These are phyloP conservation scores for Cucurbitaria berberidis DNA, from an alignment of 2,329 filamentous ascomycete genomes.

Conservation along the genomic window DNA sequence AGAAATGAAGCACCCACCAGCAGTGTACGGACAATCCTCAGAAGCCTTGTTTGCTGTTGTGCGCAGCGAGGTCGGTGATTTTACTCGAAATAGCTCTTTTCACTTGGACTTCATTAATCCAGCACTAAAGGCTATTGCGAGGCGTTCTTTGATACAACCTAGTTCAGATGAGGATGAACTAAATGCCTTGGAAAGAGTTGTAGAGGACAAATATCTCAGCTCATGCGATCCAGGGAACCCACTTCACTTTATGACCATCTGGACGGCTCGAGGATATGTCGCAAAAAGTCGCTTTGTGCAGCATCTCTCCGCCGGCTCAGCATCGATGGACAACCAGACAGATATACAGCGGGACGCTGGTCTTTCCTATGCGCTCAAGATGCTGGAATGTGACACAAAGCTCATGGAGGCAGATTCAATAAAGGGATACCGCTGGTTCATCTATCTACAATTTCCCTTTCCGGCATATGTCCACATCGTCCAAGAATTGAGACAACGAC, in stretches of 20 bases:
- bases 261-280: constrained; percentile 53
- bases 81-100: constrained; percentile 48
- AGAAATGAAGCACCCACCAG: constrained; percentile 49
- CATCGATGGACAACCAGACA: constrained; percentile 16
- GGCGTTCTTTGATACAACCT: constrained; percentile 14
- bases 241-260: constrained; percentile 56
- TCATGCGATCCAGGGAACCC: constrained; percentile 33
- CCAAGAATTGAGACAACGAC: constrained; percentile 51
- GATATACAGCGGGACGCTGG: constrained; percentile 31
- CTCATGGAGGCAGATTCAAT: constrained; percentile 51
- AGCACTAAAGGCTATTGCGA: constrained; percentile 49
- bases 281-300: constrained; percentile 60
- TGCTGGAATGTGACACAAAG: constrained; percentile 57
- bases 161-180: constrained; percentile 37
- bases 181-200: constrained; percentile 45
- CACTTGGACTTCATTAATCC: constrained; percentile 58
- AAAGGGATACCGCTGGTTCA: constrained; percentile 53
- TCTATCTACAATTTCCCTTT: constrained; percentile 56
- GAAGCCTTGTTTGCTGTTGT: constrained; percentile 61
- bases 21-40: constrained; percentile 56
- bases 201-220: constrained; percentile 49
- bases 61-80: constrained; percentile 55
- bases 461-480: constrained; percentile 56
- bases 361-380: constrained; percentile 43
- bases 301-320: constrained; percentile 47